Conservation (phyloP, 345 rosid genomes). For the Murraya paniculata region DNA sequence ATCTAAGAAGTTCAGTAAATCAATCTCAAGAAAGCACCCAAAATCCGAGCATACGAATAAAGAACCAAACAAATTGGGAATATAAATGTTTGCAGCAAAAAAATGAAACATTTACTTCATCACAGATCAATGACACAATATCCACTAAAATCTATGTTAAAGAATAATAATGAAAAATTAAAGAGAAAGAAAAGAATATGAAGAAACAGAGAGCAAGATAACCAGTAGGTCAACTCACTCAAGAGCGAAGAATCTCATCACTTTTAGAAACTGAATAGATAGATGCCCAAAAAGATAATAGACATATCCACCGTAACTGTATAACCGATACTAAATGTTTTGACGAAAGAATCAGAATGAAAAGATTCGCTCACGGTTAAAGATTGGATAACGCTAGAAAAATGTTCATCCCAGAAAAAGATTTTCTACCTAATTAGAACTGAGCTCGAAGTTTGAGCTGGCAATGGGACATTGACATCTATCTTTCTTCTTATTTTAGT, state of each 20-base stretch:
- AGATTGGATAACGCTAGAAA: neutral
- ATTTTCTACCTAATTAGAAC: neutral
- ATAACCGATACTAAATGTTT: neutral
- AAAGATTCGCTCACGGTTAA: neutral
- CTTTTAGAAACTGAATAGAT: neutral
- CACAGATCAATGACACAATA: neutral
- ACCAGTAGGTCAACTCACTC: neutral
- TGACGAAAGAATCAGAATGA: neutral
- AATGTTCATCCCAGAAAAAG: neutral
- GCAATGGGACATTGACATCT: neutral
- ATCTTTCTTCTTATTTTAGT: neutral
- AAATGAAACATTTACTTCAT: neutral
- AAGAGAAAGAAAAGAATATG: neutral
- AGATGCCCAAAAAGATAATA: neutral
- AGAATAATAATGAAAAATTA: neutral
- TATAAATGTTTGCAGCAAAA: neutral
- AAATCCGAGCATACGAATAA: neutral
- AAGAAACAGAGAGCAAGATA: neutral
- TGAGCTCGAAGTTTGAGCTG: neutral
- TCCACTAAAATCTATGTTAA: neutral
- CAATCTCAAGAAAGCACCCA: conserved; percentile 2
- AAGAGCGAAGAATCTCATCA: neutral
- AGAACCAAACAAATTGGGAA: neutral
- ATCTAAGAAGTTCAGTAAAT: neutral
- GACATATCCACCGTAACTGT: neutral